phyloP scores from a whole-genome alignment of 106 monocot species.

The Acorus gramineus region DNA sequence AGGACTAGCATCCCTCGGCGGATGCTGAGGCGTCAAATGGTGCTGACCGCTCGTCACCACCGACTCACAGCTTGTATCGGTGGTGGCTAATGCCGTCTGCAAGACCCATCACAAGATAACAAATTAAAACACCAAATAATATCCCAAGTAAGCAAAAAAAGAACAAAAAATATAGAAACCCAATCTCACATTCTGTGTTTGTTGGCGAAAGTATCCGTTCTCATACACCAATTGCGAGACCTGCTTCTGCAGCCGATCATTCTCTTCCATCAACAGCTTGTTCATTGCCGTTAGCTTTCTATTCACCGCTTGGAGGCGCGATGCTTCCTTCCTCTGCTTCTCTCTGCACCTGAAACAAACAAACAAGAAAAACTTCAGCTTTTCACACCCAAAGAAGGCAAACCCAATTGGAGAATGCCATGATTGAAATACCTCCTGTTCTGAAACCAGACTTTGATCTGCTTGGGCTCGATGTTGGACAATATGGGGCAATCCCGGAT shows the following conservation, averaged over 20 bases:
- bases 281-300: slow-evolving; percentile 72
- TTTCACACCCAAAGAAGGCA: no score
- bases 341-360: slow-evolving; percentile 43
- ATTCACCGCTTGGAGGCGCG: slow-evolving; percentile 50
- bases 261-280: slow-evolving; percentile 81
- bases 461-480: slow-evolving; percentile 62
- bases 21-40: slow-evolving; percentile 26
- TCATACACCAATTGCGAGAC: slow-evolving; percentile 63
- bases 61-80: slow-evolving; percentile 64
- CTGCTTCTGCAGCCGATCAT: slow-evolving; percentile 71
- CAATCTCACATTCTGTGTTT: slow-evolving; percentile 32
- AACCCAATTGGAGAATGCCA: no score
- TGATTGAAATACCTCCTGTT: slow-evolving; percentile 37
- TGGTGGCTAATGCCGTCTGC: slow-evolving; percentile 30
- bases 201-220: slow-evolving; percentile 47
- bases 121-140: not conserved
- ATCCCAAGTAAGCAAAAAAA: not conserved
- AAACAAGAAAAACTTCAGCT: not conserved
- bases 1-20: slow-evolving; percentile 53
- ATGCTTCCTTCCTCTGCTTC: slow-evolving; percentile 66
- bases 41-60: slow-evolving; percentile 46
- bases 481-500: slow-evolving; percentile 62
- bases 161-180: not conserved
- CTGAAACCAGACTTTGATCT: slow-evolving; percentile 88
- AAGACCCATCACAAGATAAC: not conserved